Evolutionary conservation across 495 filamentous ascomycete species (phyloP).

Genomic region (Thermochaetoides thermophila): DNA sequence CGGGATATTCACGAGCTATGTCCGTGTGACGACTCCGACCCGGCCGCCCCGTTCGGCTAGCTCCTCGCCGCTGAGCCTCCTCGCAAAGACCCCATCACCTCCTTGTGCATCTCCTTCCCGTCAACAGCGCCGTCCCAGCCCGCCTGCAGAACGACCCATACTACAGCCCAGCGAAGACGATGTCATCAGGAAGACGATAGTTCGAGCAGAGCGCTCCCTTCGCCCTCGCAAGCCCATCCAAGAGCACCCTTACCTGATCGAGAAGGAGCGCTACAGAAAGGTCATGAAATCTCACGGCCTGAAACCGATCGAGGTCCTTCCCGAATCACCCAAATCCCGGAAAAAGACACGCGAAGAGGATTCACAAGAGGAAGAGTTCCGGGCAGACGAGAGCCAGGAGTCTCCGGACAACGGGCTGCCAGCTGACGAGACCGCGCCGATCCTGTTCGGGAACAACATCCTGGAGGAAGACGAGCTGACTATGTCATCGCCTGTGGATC

Average conservation of each 20-base stretch:
- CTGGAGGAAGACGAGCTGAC: conserved; percentile 19
- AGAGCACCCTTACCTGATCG: conserved; percentile 55
- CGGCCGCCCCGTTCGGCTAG: too few relatives aligned
- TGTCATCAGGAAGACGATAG: conserved; percentile 6
- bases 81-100: conserved; percentile 6
- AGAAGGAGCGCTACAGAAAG: conserved; percentile 49
- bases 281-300: conserved; percentile 47
- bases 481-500: conserved; percentile 12
- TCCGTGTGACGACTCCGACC: conserved; percentile 1
- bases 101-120: conserved; percentile 2
- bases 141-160: neutral
- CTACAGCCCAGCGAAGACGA: conserved; percentile 7
- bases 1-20: conserved; percentile 8
- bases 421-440: conserved; percentile 18
- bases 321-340: conserved; percentile 14
- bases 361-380: conserved; percentile 34
- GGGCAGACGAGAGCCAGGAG: conserved; percentile 33
- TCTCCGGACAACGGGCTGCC: conserved; percentile 7
- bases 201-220: conserved; percentile 30
- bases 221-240: conserved; percentile 62
- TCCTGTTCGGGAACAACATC: conserved; percentile 10
- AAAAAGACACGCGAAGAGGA: conserved; percentile 24
- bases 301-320: conserved; percentile 41
- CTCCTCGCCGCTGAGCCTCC: conserved; percentile 8
- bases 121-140: neutral